phyloP scores from a whole-genome alignment of 305 asterid genomes.

The Salvia sclarea region DNA sequence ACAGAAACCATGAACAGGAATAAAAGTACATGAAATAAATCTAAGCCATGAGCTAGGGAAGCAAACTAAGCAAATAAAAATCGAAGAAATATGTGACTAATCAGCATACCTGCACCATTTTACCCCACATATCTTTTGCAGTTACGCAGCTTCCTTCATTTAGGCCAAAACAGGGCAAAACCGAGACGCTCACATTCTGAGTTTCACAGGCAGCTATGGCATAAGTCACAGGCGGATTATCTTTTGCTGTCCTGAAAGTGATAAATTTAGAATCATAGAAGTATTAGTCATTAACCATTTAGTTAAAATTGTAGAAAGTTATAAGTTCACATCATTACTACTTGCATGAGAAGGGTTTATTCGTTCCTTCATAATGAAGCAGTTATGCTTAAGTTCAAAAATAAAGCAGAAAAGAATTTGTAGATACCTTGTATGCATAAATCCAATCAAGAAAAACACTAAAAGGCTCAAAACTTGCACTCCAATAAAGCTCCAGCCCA shows the following conservation, averaged over 20 bases:
- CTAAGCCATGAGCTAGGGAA: neutral
- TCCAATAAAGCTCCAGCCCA: neutral
- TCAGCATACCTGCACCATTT: conserved; percentile 71
- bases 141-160: conserved; percentile 77
- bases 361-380: neutral
- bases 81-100: neutral
- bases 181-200: conserved; percentile 90
- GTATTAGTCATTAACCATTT: neutral
- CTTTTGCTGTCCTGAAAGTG: conserved; percentile 81
- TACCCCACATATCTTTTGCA: conserved; percentile 96
- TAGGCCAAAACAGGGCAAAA: conserved; percentile 91
- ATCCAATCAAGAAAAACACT: conserved; percentile 14
- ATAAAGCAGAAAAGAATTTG: neutral
- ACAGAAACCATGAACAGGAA: neutral
- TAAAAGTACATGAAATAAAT: neutral
- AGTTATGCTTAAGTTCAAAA: neutral
- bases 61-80: conserved; percentile 2
- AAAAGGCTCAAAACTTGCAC: neutral
- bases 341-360: neutral
- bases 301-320: neutral
- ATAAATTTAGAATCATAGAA: conserved; percentile 16
- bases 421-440: neutral
- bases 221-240: conserved; percentile 85
- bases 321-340: neutral
- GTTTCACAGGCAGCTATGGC: conserved; percentile 98